A percentile compares a stretch with the other conserved stretches of the same genome.
Evolutionary conservation across 805 yeast genomes (phyloP).

Genomic region (Candida dendrica): DNA sequence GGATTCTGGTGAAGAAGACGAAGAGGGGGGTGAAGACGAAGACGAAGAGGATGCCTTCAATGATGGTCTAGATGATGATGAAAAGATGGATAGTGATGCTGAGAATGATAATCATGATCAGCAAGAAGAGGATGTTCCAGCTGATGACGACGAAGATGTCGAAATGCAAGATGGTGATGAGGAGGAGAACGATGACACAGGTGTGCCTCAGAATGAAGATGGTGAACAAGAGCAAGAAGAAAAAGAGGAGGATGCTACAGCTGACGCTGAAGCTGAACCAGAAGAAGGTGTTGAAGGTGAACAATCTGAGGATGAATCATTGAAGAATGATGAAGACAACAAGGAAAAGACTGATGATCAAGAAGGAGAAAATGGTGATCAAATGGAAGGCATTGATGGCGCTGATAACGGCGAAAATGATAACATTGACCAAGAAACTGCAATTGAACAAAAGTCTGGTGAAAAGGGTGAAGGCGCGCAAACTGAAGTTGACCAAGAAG

Average conservation of each 20-base stretch:
- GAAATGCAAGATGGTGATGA: conserved; percentile 27
- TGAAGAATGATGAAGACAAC: conserved; percentile 19
- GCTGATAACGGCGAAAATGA: conserved; percentile 38
- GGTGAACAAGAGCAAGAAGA: conserved; percentile 21
- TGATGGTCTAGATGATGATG: conserved; percentile 25
- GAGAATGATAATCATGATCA: conserved; percentile 25
- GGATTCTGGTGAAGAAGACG: conserved; percentile 69
- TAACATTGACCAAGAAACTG: conserved; percentile 47
- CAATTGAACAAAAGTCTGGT: conserved; percentile 54
- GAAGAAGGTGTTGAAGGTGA: conserved; percentile 28
- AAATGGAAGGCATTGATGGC: conserved; percentile 49
- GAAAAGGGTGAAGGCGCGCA: conserved; percentile 60
- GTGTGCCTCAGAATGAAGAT: conserved; percentile 25
- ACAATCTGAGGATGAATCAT: conserved; percentile 20
- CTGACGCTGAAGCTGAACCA: conserved; percentile 18
- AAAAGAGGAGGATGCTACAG: conserved; percentile 18
- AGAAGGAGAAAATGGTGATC: conserved; percentile 35
- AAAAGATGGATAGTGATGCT: conserved; percentile 26
- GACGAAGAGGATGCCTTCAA: conserved; percentile 47
- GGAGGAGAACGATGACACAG: conserved; percentile 21
- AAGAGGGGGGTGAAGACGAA: conserved; percentile 35
- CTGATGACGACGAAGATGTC: conserved; percentile 25
- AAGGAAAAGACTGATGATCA: conserved; percentile 29
- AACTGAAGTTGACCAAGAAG: conserved; percentile 45
- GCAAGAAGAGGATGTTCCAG: conserved; percentile 34